Evolutionary conservation across 1,284 basidiomycete species (phyloP), one percentile per base, ranked within the genome.

Genomic region (Rhodotorula sp.): DNA sequence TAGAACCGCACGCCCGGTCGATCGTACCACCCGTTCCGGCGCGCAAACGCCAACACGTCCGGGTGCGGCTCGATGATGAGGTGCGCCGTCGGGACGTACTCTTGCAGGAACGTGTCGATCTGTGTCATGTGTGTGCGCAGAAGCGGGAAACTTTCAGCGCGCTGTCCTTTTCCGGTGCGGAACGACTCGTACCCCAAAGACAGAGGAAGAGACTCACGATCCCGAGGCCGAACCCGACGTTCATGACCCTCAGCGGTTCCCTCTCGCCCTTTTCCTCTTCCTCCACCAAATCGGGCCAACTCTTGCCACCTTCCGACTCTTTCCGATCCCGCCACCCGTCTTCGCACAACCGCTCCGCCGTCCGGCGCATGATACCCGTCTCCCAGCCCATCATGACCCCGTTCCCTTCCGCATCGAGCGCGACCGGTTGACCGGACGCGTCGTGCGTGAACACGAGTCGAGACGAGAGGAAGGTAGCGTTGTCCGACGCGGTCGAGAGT

Each of bases 321-420:
- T 62, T 77, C 73, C 21, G 82, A 77, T 2, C 82, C 78, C 8
- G 48, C 57, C 21, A 81, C 77, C 58, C 85, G 84, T 43, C 85
- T 83, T 75, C 43, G 80, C 78, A 89, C 76, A 94, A 84, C 69
- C 83, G 82, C 65, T 85, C 80, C 15, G 90, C 90, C 1, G 91
- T 92, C 78, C 87, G 84, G 75, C 84, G 80, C 91, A 92, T 97
- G 78, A 97, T 90, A 12, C 84, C 86, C 69, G 84, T 84, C 81
- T 96, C 93, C 93, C 93, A 96, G 2, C 92, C 92, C 93, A 97
- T 97, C 94, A 97, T 97, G 15, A 97, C 93, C 39, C 76, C 77
- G 64, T 73, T 79, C n/a, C 81, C 81, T 79, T 81, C 81, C 79
- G 69, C 80, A 61, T 95, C 83, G 34, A 91, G 81, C 76, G 91